These are phyloP conservation scores for Cercospora sp. DNA, from an alignment of 2,329 filamentous ascomycete genomes.

Conservation along the genomic window DNA sequence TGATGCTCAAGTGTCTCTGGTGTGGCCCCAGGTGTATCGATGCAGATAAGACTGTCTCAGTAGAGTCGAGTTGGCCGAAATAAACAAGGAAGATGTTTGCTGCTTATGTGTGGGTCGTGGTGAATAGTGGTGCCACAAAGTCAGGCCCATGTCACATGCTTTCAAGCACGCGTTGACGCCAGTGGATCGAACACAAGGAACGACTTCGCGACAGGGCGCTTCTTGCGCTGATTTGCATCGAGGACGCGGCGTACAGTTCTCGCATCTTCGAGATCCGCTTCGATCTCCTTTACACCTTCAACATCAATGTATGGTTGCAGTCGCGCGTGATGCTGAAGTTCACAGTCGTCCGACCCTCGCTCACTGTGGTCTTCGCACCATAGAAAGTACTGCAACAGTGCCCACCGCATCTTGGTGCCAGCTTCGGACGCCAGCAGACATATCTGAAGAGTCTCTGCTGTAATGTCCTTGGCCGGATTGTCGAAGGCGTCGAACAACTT, in stretches of 20 bases:
- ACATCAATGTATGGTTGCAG: constrained; percentile 5
- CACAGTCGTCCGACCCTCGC: not conserved
- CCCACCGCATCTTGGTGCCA: constrained; percentile 4
- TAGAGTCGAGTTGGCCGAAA: not conserved
- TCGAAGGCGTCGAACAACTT: constrained; percentile 7
- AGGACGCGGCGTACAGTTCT: not conserved
- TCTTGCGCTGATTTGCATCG: not conserved
- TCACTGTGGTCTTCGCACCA: constrained; percentile 14
- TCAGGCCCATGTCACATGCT: not conserved
- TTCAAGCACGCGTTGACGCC: not conserved
- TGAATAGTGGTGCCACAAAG: not conserved
- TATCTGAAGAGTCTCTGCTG: constrained; percentile 8
- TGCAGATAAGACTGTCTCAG: not conserved
- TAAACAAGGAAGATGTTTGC: not conserved
- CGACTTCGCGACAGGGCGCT: not conserved
- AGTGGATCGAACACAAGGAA: constrained; percentile 1
- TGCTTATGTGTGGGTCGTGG: not conserved
- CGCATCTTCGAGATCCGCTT: constrained; percentile 1
- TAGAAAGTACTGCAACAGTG: constrained; percentile 13
- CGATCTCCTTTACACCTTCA: constrained; percentile 7
- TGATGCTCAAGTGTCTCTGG: not conserved
- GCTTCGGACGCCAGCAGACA: constrained; percentile 6
- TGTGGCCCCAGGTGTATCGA: not conserved
- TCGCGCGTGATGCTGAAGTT: not conserved
- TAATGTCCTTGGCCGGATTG: constrained; percentile 10